Evolutionary conservation across 176 grass and related monocot species (phyloP), one percentile per base, ranked within the genome.

Genomic region (Carex parvula): DNA sequence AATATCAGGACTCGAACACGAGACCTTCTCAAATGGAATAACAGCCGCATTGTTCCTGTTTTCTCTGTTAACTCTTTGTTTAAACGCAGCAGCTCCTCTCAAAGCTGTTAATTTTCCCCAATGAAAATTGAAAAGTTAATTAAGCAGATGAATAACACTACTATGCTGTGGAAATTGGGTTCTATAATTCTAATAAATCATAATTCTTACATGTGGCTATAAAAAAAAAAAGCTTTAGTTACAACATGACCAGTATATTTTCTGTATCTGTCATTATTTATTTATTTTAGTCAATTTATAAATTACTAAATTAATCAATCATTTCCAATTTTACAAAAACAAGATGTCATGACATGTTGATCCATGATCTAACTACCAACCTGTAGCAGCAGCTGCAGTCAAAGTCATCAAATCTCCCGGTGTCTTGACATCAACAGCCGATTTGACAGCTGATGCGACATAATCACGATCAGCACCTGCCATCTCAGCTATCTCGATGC

Each of bases 351-450:
- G 2, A 22, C 41, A 71, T 78, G 22, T 78, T 15, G 13, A 57
- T 35, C 24, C n/a, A 78, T 78, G 50, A 35, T 56, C 52, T 78
- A 33, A 57, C 24, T 72, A 9, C 84, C 59, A 85, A 99, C 96
- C 93, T 53, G 93, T 99, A 65, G 97, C 97, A 22, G 97, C 93
- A 14, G 91, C 93, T 11, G 97, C 97, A 13, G 97, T 99, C 59
- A 99, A 91, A 55, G 97, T 99, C 85, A 89, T 95, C 82, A 99
- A 83, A 85, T 99, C 93, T 8, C 97, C 93, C 8, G 93, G 66
- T 42, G 87, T 94, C 62, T 85, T 86, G 39, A 91, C 85, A 63
- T 90, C 97, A 3, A 96, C 91, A 2, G 91, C 91, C 20, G 97
- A 91, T 83, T 87, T 84, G 46, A 99, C 73, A 6, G 97, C 93